Conservation (phyloP, 2,329 filamentous ascomycete genomes). For the Penicillium concentricum region DNA sequence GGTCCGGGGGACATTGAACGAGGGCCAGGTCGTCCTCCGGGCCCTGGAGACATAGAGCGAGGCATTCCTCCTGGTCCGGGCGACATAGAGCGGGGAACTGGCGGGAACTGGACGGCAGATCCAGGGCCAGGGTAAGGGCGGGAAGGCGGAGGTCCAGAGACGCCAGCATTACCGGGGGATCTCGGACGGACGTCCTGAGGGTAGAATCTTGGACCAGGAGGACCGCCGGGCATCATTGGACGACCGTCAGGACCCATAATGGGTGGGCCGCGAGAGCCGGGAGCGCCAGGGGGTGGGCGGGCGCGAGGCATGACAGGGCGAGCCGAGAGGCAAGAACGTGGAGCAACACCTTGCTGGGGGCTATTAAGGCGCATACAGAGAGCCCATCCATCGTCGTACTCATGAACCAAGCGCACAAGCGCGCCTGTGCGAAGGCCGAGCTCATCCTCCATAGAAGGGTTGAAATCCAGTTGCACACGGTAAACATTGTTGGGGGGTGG, state of each 20-base stretch:
- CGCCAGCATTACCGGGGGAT: constrained; percentile 43
- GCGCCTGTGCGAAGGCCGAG: constrained; percentile 77
- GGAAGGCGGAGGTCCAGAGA: constrained; percentile 27
- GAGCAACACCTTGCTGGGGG: constrained; percentile 87
- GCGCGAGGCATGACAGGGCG: constrained; percentile 84
- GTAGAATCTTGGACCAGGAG: constrained; percentile 34
- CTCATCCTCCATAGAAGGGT: constrained; percentile 89
- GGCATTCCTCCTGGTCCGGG: constrained; percentile 29
- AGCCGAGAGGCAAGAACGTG: constrained; percentile 88
- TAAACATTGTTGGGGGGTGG: constrained; percentile 68
- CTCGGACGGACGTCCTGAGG: constrained; percentile 42
- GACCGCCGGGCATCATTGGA: constrained; percentile 26
- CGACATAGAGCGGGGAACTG: constrained; percentile 37
- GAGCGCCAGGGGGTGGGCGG: constrained; percentile 37
- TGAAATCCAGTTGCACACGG: constrained; percentile 92
- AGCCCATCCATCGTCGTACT: constrained; percentile 98
- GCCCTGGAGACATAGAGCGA: constrained; percentile 35
- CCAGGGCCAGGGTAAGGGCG: constrained; percentile 25
- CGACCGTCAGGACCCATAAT: constrained; percentile 37
- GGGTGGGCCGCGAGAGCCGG: constrained; percentile 35
- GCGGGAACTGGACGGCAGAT: constrained; percentile 37
- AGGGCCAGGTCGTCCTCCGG: constrained; percentile 22
- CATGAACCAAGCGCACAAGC: constrained; percentile 83
- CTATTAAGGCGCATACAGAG: constrained; percentile 89
- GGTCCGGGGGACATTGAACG: constrained; percentile 35